Evolutionary conservation across 1,139 yeast species (phyloP), one percentile per base, ranked within the genome.

Genomic region (Candida sp.): DNA sequence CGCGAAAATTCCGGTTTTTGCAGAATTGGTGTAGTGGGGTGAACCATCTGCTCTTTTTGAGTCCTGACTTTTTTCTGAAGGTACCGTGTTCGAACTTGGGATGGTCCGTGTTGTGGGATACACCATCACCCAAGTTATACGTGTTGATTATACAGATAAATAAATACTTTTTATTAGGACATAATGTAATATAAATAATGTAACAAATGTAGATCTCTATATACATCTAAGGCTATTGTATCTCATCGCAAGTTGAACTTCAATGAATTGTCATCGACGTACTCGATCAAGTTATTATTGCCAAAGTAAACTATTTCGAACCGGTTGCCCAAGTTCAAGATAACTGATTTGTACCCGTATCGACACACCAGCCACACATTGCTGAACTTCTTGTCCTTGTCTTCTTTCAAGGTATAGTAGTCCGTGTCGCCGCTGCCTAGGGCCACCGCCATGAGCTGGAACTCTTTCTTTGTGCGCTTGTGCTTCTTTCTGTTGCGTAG

Each of bases 261-360:
- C 28, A 43, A 43, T 7, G 46, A 43, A 34, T 43, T 43, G 27
- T 43, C 46, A 43, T 43, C 39, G 7, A 43, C 40, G 25, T 43
- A 43, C 49, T 76, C 81, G 41, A 77, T 71, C 47, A 77, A 67
- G 52, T 75, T 75, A 49, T 75, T 77, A 60, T 84, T 86, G 6
- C 96, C 96, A 58, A 88, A 74, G 62, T 88, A 90, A 42, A 90
- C 70, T 37, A 90, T 81, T 61, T 87, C 86, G 75, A 90, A 79
- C 11, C 83, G 68, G 58, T 86, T 86, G 32, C 94, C 96, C 63
- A 88, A 86, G 39, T 85, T 84, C 32, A 88, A 85, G 28, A 89
- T 85, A 25, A 89, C 84, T 0, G 96, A 81, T 62, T 90, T 90
- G 63, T 84, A 89, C 1, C 96, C 96, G 64, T 86, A 89, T 62